A percentile compares a stretch with the other conserved stretches of the same genome.
Evolutionary conservation across 345 rosid genomes (phyloP).

Genomic region (rapeseed (Brassica napus)): DNA sequence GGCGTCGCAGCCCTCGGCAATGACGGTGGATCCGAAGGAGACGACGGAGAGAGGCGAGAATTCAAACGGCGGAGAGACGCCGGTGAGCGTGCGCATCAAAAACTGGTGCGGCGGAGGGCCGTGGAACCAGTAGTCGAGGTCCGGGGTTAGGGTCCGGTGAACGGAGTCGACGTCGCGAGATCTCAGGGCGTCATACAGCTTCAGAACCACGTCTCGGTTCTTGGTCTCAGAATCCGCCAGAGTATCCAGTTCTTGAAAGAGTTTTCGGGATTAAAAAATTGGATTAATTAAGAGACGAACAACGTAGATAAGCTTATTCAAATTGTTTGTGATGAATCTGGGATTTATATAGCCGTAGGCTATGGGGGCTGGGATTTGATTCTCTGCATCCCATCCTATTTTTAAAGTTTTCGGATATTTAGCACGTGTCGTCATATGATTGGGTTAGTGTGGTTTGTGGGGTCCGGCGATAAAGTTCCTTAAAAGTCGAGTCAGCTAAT

Average conservation of each 20-base stretch:
- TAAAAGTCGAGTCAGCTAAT: conserved; percentile 23
- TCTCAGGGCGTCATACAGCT: conserved; percentile 81
- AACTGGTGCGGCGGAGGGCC: conserved; percentile 98
- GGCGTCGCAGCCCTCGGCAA: conserved; percentile 82
- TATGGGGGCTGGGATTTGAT: conserved; percentile 10
- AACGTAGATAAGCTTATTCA: background rate
- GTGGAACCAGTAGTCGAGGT: conserved; percentile 99
- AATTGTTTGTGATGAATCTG: background rate
- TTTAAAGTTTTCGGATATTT: background rate
- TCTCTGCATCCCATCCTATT: conserved; percentile 16
- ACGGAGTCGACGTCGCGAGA: conserved; percentile 78
- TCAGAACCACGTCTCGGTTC: conserved; percentile 82
- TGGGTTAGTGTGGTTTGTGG: background rate
- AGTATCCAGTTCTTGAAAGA: conserved; percentile 68
- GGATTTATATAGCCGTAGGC: conserved; percentile 28
- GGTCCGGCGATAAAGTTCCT: background rate
- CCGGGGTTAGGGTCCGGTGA: conserved; percentile 73
- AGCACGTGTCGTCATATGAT: background rate
- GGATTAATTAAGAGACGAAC: conserved; percentile 1
- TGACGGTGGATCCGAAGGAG: conserved; percentile 66
- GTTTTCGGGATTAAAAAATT: background rate
- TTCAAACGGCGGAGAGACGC: conserved; percentile 46
- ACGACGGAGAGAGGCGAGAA: conserved; percentile 53
- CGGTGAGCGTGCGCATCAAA: conserved; percentile 96
- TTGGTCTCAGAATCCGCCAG: conserved; percentile 59